phyloP scores from a whole-genome alignment of 2,329 filamentous ascomycete genomes.

The Cladosporium sphaerospermum region DNA sequence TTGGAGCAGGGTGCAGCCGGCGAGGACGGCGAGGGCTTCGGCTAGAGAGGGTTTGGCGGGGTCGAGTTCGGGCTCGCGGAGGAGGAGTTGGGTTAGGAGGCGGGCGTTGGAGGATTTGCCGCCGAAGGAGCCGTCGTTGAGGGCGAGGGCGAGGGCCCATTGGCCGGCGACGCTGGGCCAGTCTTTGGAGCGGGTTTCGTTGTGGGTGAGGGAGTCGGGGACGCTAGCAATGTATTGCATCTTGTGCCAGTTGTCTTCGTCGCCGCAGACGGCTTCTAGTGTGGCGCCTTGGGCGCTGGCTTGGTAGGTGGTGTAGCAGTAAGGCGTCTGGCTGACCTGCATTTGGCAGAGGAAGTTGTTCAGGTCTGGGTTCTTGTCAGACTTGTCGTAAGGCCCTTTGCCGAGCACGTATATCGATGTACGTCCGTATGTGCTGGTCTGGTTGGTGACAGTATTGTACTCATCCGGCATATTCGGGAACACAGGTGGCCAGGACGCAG shows the following conservation, averaged over 20 bases:
- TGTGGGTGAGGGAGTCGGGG: constrained; percentile 50
- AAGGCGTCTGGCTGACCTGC: constrained; percentile 55
- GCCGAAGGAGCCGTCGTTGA: constrained; percentile 39
- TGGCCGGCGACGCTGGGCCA: constrained; percentile 40
- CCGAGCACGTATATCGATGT: constrained; percentile 62
- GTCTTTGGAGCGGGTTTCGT: constrained; percentile 33
- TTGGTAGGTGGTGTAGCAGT: constrained; percentile 57
- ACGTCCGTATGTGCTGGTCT: constrained; percentile 34
- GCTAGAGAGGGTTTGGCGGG: constrained; percentile 58
- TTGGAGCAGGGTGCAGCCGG: constrained; percentile 59
- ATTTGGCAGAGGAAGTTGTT: constrained; percentile 57
- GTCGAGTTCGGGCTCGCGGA: constrained; percentile 38
- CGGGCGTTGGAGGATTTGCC: constrained; percentile 40
- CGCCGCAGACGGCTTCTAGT: constrained; percentile 53
- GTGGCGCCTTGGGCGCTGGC: constrained; percentile 47
- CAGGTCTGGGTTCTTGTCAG: background rate
- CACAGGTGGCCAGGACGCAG: constrained; percentile 30
- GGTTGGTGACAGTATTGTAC: constrained; percentile 63
- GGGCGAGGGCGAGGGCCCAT: constrained; percentile 34
- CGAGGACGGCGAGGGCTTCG: constrained; percentile 66
- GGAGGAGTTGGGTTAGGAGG: constrained; percentile 39
- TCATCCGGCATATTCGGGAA: constrained; percentile 48
- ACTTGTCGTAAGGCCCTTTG: constrained; percentile 32
- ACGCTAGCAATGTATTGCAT: constrained; percentile 51
- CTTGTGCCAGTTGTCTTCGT: constrained; percentile 46